Evolutionary conservation across 768 basidiomycete species (phyloP), one percentile per base, ranked within the genome.

Genomic region (Cyathus striatus): DNA sequence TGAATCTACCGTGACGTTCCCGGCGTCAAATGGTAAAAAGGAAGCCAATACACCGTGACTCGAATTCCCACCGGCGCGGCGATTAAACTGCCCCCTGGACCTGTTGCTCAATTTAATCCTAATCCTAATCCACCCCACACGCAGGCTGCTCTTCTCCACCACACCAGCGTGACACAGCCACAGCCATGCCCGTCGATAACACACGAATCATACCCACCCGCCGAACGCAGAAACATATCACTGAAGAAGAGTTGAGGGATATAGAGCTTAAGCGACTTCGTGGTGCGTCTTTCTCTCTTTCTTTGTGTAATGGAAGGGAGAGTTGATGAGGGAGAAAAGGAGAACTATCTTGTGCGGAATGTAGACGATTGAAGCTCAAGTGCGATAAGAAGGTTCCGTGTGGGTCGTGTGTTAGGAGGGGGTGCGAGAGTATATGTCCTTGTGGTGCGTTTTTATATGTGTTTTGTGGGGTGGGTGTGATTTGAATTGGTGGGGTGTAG

Each of bases 371-470:
- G 39, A 76, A 78, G 57, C 59, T 78, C 24, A 66, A 68, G 36
- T 78, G 76, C 50, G 73, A 76, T 47, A 78, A 76, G 50, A 70
- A 68, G 41, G 64, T 76, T 6, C 74, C 75, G 3, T 78, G 74
- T 50, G 57, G 68, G 3, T 75, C 75, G 1, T 76, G 73, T 52
- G 66, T 66, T 30, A 66, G 79, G 33, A 65, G 80, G 55, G 79
- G 79, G 9, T 81, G 80, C 57, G 75, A 79, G 45, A 76, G 76
- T 47, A 83, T 83, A 38, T 83, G 79, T 57, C 78, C 78, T n/a
- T 71, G 73, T 49, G 78, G 76, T 75, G 52, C 26, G 62, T 55
- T 33, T 18, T 25, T 20, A 6, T 10, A 23, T 23, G 14, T 25
- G 18, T 24, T 38, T 30, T 17, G 10, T 25, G 33, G 14, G 6